Conservation (phyloP, 2,329 filamentous ascomycete species). For the Pestalotiopsis sp. region DNA sequence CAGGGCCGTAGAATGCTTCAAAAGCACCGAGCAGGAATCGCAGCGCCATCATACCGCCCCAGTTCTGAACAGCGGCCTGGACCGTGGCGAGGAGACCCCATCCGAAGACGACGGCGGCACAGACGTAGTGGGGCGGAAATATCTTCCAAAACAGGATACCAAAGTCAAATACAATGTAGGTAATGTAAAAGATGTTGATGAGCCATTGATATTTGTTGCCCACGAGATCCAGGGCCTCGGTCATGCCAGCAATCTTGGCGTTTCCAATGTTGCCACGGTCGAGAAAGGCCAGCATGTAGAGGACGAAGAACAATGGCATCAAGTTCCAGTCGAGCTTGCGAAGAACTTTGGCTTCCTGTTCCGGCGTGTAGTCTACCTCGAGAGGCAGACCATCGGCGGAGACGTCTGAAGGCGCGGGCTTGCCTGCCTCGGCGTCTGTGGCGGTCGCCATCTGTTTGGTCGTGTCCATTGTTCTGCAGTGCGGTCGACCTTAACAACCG, state of each 20-base stretch:
- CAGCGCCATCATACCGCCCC: constrained; percentile 44
- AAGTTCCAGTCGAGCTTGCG: constrained; percentile 6
- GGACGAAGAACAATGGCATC: neutral
- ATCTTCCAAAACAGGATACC: constrained; percentile 44
- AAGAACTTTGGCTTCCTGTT: neutral
- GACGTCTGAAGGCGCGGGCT: neutral
- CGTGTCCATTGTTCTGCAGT: neutral
- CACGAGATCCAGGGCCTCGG: constrained; percentile 56
- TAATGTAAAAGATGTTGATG: constrained; percentile 63
- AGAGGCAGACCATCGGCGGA: neutral
- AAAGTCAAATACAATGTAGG: constrained; percentile 63
- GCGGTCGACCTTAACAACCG: neutral
- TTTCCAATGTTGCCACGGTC: constrained; percentile 57
- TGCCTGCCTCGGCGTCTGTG: neutral
- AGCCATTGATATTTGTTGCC: constrained; percentile 61
- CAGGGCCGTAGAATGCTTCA: constrained; percentile 38
- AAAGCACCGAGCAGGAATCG: constrained; percentile 53
- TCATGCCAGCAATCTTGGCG: constrained; percentile 65
- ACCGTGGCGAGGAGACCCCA: constrained; percentile 55
- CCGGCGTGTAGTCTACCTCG: neutral
- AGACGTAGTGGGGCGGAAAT: constrained; percentile 48
- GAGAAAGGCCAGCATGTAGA: constrained; percentile 22
- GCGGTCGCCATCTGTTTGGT: neutral
- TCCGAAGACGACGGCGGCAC: constrained; percentile 51
- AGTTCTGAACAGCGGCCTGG: constrained; percentile 44